Percentiles rank a stretch among this genome's conserved stretches.
Evolutionary conservation across 768 basidiomycete genomes (phyloP).

Genomic region (Boletellus ananiceps): DNA sequence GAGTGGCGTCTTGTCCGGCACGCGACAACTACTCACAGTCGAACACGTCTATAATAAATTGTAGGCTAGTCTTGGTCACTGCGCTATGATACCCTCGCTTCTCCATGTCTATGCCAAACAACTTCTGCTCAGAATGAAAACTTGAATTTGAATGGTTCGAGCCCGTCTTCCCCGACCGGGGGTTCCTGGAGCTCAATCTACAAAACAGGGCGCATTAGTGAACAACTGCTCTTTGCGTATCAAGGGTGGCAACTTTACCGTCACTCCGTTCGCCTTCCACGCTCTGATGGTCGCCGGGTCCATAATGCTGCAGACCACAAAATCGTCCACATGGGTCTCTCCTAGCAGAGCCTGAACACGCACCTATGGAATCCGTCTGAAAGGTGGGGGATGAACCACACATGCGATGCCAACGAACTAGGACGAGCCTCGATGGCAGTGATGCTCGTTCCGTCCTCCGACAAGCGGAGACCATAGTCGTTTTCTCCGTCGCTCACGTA

Average conservation of each 20-base stretch:
- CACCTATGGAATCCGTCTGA: not conserved
- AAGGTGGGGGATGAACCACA: constrained; percentile 3
- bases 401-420: not conserved
- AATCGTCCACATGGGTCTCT: not conserved
- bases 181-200: constrained; percentile 1
- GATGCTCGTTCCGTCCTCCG: constrained; percentile 2
- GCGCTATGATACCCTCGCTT: no score
- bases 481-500: not conserved
- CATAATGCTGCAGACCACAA: not conserved
- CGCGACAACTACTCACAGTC: no score
- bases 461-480: not conserved
- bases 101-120: no score
- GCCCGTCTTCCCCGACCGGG: not conserved
- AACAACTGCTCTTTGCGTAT: not conserved
- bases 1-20: no score
- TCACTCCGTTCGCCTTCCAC: not conserved
- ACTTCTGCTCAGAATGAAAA: not conserved
- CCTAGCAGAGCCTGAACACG: not conserved
- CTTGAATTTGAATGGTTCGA: constrained; percentile 6
- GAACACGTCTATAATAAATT: no score
- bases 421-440: not conserved
- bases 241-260: not conserved
- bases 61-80: no score
- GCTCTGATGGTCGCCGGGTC: not conserved
- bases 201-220: not conserved